Base-by-base conservation (phyloP, 2,329 filamentous ascomycete species). In the Diplodia intermedia region DNA sequence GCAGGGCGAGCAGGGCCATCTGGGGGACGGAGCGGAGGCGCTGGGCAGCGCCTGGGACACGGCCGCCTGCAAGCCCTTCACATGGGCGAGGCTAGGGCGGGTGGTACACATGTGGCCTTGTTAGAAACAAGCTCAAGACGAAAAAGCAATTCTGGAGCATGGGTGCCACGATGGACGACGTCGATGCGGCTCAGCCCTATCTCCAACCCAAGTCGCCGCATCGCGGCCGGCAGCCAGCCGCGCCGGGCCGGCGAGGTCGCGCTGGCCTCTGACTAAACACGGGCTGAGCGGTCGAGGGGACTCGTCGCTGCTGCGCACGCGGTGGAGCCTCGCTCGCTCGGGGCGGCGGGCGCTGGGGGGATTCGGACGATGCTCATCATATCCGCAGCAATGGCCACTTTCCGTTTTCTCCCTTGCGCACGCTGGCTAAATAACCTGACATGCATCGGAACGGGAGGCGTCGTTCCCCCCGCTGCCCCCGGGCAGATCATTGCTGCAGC, bases 121-220 rank as follows among this genome's bases (percentile, higher is more conserved):
- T 20, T 62, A 43, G 23, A 47, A 52, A 63, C 60, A 63, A 63
- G 60, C 60, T 63, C 60, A 63, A 63, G 60, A 31, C 53, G 65
- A 66, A 66, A 66, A 66, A 66, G 65, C 65, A 66, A 66, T 49
- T 49, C 40, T 36, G 26, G 43, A 8, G 53, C 65, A 66, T 66
- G 65, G 65, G 65, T 66, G 53, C 43, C 53, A 66, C 65, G 65
- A 66, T 56, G 54, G 65, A 57, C 38, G 49, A 65, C 38, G 65
- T 66, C 40, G 47, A 66, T 66, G 65, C 65, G 65, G 65, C 65
- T 66, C 65, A 66, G 65, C 65, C 65, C 65, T 66, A 66, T 47
- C 38, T 52, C 20, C 43, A 31, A n/a, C 43, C 20, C 60, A 43
- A 50, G 31, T 26, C 43, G n/a, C 65, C 53, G 65, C 38, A 57